phyloP scores from a whole-genome alignment of 805 yeast genomes.

The Saccharomyces mikatae region DNA sequence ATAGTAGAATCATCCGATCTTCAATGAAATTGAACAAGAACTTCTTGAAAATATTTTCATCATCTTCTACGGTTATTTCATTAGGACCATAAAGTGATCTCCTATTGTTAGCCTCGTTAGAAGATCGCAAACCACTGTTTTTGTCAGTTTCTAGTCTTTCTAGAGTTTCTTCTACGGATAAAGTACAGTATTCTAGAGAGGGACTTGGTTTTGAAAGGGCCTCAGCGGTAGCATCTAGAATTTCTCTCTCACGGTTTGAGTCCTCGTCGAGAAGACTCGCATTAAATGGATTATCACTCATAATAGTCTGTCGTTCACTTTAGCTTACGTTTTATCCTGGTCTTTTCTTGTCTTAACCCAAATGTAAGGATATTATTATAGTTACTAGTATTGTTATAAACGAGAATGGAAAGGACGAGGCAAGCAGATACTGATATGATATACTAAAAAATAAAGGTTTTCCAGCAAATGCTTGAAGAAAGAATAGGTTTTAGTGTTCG shows the following conservation, averaged over 20 bases:
- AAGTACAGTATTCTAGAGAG: constrained; percentile 55
- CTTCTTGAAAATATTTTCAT: constrained; percentile 60
- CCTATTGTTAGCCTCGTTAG: constrained; percentile 65
- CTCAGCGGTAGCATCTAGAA: constrained; percentile 13
- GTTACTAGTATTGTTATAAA: background rate
- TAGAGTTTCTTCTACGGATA: constrained; percentile 59
- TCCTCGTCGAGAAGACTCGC: constrained; percentile 2
- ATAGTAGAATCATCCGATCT: constrained; percentile 80
- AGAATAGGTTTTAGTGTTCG: background rate
- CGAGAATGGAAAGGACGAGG: background rate
- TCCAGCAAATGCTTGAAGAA: background rate
- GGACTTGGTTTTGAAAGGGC: constrained; percentile 37
- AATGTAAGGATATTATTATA: background rate
- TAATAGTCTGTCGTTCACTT: background rate
- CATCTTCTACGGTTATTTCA: constrained; percentile 69
- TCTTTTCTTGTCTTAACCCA: background rate
- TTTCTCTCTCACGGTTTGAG: constrained; percentile 5
- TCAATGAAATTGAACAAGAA: constrained; percentile 76
- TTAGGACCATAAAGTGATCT: constrained; percentile 72
- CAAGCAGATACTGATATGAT: background rate
- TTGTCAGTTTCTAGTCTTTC: constrained; percentile 54
- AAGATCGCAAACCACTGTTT: constrained; percentile 51
- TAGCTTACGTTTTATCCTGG: background rate
- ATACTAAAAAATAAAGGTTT: background rate
- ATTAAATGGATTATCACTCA: constrained; percentile 33